phyloP scores from a whole-genome alignment of 1,284 basidiomycete genomes.

The Malassezia sp. region DNA sequence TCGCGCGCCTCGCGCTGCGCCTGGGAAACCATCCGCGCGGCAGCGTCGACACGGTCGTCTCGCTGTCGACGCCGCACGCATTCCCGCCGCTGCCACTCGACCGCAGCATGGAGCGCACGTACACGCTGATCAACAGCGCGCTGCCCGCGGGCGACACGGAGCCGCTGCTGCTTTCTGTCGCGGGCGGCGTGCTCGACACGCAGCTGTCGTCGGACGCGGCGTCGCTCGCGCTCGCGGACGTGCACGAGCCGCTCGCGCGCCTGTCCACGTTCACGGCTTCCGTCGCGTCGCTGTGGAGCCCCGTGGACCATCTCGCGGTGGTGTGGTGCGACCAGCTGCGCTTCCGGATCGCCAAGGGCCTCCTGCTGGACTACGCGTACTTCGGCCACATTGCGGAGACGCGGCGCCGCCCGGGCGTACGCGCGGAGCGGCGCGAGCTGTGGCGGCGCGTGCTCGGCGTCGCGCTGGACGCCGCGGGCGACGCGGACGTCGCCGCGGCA shows the following conservation, averaged over 20 bases:
- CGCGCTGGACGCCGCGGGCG: conserved; percentile 14
- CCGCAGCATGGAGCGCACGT: conserved; percentile 64
- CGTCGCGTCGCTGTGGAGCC: conserved; percentile 80
- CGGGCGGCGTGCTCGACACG: conserved; percentile 80
- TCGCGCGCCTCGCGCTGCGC: conserved; percentile 59
- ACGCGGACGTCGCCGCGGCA: no score
- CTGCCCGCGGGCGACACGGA: neutral
- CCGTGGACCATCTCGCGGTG: conserved; percentile 88
- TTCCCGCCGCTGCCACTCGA: conserved; percentile 82
- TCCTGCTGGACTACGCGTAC: conserved; percentile 25
- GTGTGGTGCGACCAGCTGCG: conserved; percentile 98
- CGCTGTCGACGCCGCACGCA: conserved; percentile 85
- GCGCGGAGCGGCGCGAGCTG: conserved; percentile 22
- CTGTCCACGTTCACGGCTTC: conserved; percentile 60
- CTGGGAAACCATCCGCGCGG: conserved; percentile 50
- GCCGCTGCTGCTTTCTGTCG: conserved; percentile 66
- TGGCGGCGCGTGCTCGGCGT: conserved; percentile 26
- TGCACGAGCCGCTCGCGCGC: conserved; percentile 15
- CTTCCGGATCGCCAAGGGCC: conserved; percentile 60
- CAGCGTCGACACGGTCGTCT: conserved; percentile 67
- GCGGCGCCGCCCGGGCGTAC: conserved; percentile 14
- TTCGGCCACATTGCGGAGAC: conserved; percentile 20
- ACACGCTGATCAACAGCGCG: conserved; percentile 48
- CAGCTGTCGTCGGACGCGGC: conserved; percentile 89
- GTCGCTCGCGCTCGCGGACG: conserved; percentile 52